Evolutionary conservation across 2,329 filamentous ascomycete species (phyloP).

Genomic region (Harringtonia aguacate): DNA sequence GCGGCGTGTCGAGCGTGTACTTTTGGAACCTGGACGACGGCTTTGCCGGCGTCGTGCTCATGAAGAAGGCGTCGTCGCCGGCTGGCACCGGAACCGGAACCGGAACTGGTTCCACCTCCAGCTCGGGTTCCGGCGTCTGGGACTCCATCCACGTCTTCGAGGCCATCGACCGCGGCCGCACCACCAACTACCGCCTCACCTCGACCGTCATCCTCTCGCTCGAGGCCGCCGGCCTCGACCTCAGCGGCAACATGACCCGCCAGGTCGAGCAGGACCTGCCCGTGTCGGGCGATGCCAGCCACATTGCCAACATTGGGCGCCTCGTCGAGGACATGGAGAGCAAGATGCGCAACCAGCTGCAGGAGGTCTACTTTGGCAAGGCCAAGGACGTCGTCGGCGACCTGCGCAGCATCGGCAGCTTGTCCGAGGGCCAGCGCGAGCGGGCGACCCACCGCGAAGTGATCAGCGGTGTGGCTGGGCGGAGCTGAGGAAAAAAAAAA

Average conservation of each 20-base stretch:
- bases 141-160: conserved; percentile 99
- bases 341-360: conserved; percentile 95
- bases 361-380: conserved; percentile 99
- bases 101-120: not conserved
- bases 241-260: conserved; percentile 95
- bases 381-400: conserved; percentile 97
- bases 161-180: conserved; percentile 82
- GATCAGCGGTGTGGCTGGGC: conserved; percentile 52
- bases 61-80: conserved; percentile 58
- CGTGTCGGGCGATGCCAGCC: conserved; percentile 70
- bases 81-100: not conserved
- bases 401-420: conserved; percentile 70
- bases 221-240: conserved; percentile 70
- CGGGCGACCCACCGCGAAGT: conserved; percentile 80
- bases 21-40: conserved; percentile 98
- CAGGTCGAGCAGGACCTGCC: conserved; percentile 89
- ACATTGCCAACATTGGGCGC: conserved; percentile 89
- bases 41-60: conserved; percentile 86
- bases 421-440: conserved; percentile 78
- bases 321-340: conserved; percentile 99
- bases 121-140: conserved; percentile 59
- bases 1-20: conserved; percentile 90
- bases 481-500: conserved; percentile 2
- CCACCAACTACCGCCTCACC: conserved; percentile 94
- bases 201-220: conserved; percentile 92